phyloP scores from a whole-genome alignment of 352 stramenopile genomes.

The Globisporangium okanoganense region DNA sequence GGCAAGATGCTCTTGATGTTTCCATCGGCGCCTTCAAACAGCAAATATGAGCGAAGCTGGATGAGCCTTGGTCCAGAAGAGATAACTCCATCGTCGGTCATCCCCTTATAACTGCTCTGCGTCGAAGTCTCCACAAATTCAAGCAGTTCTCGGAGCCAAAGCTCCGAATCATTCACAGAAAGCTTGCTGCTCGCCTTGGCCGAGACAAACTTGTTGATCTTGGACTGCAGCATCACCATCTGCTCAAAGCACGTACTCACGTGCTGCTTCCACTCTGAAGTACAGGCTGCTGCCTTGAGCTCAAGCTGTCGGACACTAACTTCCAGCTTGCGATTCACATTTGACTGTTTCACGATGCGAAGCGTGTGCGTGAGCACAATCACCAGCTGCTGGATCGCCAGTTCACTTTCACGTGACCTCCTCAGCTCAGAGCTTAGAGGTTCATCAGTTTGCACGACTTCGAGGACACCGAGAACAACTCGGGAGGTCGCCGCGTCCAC shows the following conservation, averaged over 20 bases:
- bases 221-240: background rate
- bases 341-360: background rate
- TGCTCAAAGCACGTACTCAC: background rate
- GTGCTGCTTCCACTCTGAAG: background rate
- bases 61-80: background rate
- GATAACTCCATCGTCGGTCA: background rate
- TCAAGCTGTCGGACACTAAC: background rate
- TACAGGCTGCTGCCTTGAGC: background rate
- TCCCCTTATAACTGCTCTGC: background rate
- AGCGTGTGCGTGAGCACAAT: background rate
- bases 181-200: background rate
- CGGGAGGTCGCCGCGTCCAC: background rate
- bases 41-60: constrained; percentile 4
- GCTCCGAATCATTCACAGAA: background rate
- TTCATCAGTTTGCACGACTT: background rate
- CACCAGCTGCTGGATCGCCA: background rate
- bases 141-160: background rate
- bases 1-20: background rate
- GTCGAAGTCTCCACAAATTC: background rate
- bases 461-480: background rate
- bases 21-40: background rate
- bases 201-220: background rate
- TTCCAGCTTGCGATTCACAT: background rate
- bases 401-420: background rate
- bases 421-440: too few species aligned